These are phyloP conservation scores for Immersiporthe knoxdaviesiana DNA, from an alignment of 2,329 filamentous ascomycete species.

Conservation along the genomic window DNA sequence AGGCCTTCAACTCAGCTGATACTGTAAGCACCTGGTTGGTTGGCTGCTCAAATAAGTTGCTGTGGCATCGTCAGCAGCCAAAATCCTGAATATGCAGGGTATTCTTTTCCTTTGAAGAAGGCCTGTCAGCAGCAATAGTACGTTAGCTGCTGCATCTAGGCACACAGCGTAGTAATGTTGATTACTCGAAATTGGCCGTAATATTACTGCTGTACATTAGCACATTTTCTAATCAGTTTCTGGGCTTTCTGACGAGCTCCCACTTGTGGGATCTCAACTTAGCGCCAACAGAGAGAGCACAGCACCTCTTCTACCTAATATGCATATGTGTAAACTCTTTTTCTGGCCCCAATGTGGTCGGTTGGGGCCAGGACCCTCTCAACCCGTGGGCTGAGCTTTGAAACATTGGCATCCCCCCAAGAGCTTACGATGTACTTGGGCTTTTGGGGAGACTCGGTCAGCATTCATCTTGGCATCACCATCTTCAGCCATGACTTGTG, in stretches of 20 bases:
- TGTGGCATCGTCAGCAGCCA: constrained; percentile 4
- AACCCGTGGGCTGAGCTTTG: neutral
- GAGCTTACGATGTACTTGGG: too few species aligned
- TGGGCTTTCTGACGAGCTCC: too few species aligned
- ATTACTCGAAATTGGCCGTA: neutral
- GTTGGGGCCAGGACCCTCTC: neutral
- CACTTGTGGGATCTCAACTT: neutral
- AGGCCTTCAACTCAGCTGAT: constrained; percentile 3
- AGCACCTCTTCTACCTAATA: neutral
- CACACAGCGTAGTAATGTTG: neutral
- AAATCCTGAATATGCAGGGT: neutral
- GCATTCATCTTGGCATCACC: neutral
- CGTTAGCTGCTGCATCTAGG: neutral
- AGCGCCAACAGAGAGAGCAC: neutral
- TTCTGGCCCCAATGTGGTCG: neutral
- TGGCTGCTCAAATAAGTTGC: neutral
- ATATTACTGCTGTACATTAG: neutral
- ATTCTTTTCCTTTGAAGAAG: neutral
- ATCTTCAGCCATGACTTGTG: neutral
- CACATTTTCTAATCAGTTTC: too few species aligned
- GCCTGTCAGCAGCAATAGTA: neutral
- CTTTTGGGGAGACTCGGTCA: neutral
- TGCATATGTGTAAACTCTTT: neutral
- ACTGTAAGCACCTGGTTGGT: neutral
- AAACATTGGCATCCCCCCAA: neutral